phyloP scores from a whole-genome alignment of 2,329 filamentous ascomycete genomes.

The Pseudopyrenochaeta lycopersici region DNA sequence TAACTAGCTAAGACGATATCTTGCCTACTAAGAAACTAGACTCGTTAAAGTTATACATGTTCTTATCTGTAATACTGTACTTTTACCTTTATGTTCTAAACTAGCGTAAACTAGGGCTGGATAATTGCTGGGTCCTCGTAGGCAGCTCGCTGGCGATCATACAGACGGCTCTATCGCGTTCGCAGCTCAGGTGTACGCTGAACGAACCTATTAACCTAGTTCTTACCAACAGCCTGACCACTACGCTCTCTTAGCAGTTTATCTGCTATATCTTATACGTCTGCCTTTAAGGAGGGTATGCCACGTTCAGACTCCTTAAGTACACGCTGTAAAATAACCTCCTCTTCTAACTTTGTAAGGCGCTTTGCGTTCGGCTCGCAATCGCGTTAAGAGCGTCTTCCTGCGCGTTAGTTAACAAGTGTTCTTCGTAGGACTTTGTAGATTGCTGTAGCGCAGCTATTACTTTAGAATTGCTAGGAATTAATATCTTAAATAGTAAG shows the following conservation, averaged over 20 bases:
- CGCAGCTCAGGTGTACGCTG: too few species aligned
- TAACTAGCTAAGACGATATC: constrained; percentile 32
- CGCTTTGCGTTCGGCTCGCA: constrained; percentile 20
- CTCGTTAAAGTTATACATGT: constrained; percentile 35
- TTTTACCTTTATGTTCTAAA: constrained; percentile 4
- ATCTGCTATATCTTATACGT: constrained; percentile 3
- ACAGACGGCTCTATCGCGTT: too few species aligned
- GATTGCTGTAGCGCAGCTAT: too few species aligned
- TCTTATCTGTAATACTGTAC: constrained; percentile 15
- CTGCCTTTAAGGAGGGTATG: background rate
- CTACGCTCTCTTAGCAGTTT: constrained; percentile 14
- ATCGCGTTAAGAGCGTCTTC: constrained; percentile 19
- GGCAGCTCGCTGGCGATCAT: too few species aligned
- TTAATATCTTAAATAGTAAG: too few species aligned
- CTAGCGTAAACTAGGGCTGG: too few species aligned
- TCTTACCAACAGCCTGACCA: constrained; percentile 9
- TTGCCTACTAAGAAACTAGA: constrained; percentile 45
- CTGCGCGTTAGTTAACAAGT: too few species aligned
- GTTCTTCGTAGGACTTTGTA: background rate
- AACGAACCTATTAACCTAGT: constrained; percentile 24
- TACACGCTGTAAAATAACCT: constrained; percentile 14
- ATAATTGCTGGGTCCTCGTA: too few species aligned
- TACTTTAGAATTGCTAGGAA: too few species aligned
- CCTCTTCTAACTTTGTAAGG: constrained; percentile 23
- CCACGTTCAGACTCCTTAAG: too few species aligned